Evolutionary conservation across 371 early-diverging fungal species (phyloP), one percentile per base, ranked within the genome.

Genomic region (Fennellomyces sp.): DNA sequence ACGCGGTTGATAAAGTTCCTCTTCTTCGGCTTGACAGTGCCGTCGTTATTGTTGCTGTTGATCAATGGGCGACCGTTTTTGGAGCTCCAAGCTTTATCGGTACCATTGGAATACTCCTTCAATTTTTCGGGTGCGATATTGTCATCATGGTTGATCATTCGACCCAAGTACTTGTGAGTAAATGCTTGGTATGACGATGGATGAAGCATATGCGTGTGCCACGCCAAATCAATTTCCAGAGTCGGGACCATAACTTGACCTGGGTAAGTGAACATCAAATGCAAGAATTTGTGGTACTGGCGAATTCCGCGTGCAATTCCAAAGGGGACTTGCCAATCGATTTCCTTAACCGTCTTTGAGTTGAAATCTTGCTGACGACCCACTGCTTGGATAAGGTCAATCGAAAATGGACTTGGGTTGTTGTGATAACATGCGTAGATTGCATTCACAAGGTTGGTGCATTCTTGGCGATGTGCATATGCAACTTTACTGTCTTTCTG

Each of bases 161-260:
- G 64, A 1, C 65, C 58, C 33, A 71, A 64, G 29, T 66, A 63
- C 5, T 51, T 28, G 11, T 71, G 48, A 15, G 71, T 69, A 45
- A 65, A 75, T 8, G 67, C 70, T 3, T 73, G 67, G 30, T 78
- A 78, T n/a, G 55, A 41, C 0, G 45, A 47, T 3, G 73, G 72
- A 6, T 63, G 58, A 17, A 78, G 68, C 79, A 78, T 78, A 33
- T 78, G 79, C 5, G 76, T 73, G 41, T 78, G 79, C 79, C 79
- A 75, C 1, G 72, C 75, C 28, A 28, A 25, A 60, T 48, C 68
- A 45, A 78, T 75, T 39, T 73, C 73, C 8, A 75, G 26, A 5
- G 75, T 73, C 0, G 79, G 75, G 5, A 78, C 79, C 1, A 70
- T 23, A 0, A 69, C 66, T 38, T 62, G 8, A 3, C n/a, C 51